Evolutionary conservation across 2,329 filamentous ascomycete species (phyloP).

Genomic region (Curvularia lunata): DNA sequence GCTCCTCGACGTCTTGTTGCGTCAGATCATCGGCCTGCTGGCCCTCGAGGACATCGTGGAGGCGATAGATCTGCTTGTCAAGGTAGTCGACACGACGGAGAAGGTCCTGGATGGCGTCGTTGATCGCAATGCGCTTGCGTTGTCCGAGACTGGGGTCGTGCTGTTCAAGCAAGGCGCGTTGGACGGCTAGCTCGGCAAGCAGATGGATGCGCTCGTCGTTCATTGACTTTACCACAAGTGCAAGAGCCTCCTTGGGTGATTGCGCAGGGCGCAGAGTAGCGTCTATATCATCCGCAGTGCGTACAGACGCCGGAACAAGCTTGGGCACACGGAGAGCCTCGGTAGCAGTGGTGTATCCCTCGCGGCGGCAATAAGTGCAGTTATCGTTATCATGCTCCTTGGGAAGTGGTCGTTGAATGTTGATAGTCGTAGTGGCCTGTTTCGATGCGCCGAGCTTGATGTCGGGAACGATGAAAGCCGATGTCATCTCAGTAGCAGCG

Average conservation of each 20-base stretch:
- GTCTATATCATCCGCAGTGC: slow-evolving; percentile 61
- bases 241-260: slow-evolving; percentile 73
- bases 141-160: slow-evolving; percentile 68
- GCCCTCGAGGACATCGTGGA: slow-evolving; percentile 84
- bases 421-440: slow-evolving; percentile 28
- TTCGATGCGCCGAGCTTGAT: slow-evolving; percentile 58
- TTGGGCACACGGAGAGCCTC: slow-evolving; percentile 54
- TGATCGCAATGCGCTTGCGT: slow-evolving; percentile 67
- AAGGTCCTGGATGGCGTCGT: slow-evolving; percentile 66
- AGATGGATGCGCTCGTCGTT: slow-evolving; percentile 81
- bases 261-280: slow-evolving; percentile 67
- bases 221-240: slow-evolving; percentile 81
- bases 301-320: slow-evolving; percentile 58
- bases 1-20: slow-evolving; percentile 52
- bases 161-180: slow-evolving; percentile 65
- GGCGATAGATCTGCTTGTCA: slow-evolving; percentile 78
- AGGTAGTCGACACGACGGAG: slow-evolving; percentile 72
- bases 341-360: slow-evolving; percentile 40
- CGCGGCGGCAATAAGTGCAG: slow-evolving; percentile 63
- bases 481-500: slow-evolving; percentile 63
- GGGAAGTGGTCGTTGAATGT: slow-evolving; percentile 31
- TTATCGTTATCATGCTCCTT: slow-evolving; percentile 60
- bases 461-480: slow-evolving; percentile 68
- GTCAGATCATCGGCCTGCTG: slow-evolving; percentile 67
- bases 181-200: slow-evolving; percentile 69